Conservation (phyloP, 306 rosid genomes). For the Castanea sativa region DNA sequence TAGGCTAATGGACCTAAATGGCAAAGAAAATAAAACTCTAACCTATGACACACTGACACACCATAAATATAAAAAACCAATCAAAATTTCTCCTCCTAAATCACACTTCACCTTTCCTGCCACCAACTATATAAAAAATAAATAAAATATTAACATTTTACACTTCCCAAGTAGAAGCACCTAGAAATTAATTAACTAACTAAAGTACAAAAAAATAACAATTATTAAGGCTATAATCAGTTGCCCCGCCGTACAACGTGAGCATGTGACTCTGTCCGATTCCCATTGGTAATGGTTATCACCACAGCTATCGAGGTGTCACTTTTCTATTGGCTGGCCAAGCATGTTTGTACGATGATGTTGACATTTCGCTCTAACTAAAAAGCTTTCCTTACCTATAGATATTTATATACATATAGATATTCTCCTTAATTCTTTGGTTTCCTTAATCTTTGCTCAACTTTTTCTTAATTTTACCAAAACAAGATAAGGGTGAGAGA, state of each 20-base stretch:
- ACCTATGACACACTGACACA: too few species aligned
- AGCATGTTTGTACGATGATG: conserved; percentile 35
- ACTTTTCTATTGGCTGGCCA: not conserved
- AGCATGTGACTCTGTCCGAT: conserved; percentile 24
- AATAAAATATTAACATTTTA: too few species aligned
- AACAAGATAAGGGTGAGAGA: conserved; percentile 6
- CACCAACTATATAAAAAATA: too few species aligned
- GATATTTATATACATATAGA: too few species aligned
- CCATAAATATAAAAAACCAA: too few species aligned
- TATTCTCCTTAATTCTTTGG: not conserved
- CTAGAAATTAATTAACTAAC: not conserved
- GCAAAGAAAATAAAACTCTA: too few species aligned
- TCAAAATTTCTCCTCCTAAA: too few species aligned
- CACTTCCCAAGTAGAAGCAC: too few species aligned
- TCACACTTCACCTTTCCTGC: too few species aligned
- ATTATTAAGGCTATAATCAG: not conserved
- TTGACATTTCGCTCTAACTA: not conserved
- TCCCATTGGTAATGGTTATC: not conserved
- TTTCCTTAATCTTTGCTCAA: not conserved
- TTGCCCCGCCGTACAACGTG: conserved; percentile 16
- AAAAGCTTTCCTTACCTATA: not conserved
- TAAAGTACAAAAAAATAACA: not conserved
- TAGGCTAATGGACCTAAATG: too few species aligned
- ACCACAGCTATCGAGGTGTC: not conserved
- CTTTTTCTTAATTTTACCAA: conserved; percentile 17